A percentile compares a stretch with the other conserved stretches of the same genome.
Evolutionary conservation across 495 filamentous ascomycete species (phyloP).

Genomic region (Aspergillus diversus): DNA sequence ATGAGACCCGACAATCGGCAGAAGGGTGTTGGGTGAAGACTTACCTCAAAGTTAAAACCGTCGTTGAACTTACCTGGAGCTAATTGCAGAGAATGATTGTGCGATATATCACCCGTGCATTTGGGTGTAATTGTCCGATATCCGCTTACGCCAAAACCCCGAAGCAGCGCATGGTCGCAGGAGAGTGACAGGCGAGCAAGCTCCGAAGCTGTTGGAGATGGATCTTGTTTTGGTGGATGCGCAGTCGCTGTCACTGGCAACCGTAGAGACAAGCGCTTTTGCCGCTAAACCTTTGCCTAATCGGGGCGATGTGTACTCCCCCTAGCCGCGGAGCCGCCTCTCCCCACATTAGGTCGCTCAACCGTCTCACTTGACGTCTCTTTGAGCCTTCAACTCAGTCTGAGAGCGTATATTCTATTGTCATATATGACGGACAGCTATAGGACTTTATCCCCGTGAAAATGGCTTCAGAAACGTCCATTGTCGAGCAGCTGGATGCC

Average conservation of each 20-base stretch:
- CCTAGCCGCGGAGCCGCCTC: conserved; percentile 3
- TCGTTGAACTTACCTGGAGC: conserved; percentile 24
- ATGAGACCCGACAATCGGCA: background rate
- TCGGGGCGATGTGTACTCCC: conserved; percentile 7
- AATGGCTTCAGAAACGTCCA: conserved; percentile 55
- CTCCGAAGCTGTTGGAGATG: conserved; percentile 8
- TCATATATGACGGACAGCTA: conserved; percentile 2
- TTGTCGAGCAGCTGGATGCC: conserved; percentile 67
- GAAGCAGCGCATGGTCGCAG: background rate
- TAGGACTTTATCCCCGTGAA: background rate
- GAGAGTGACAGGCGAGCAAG: conserved; percentile 3
- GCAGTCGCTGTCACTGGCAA: conserved; percentile 16
- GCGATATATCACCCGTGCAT: conserved; percentile 4
- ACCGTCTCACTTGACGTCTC: conserved; percentile 15
- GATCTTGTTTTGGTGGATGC: conserved; percentile 26
- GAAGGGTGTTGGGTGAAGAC: conserved; percentile 5
- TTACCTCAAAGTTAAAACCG: conserved; percentile 22
- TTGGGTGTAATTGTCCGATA: conserved; percentile 1
- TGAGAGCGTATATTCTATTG: background rate
- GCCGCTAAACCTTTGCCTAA: conserved; percentile 25
- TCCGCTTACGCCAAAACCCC: background rate
- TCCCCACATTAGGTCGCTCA: conserved; percentile 23
- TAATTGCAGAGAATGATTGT: conserved; percentile 5
- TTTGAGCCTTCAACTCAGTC: background rate
- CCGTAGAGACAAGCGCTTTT: conserved; percentile 27